phyloP scores from a whole-genome alignment of 1,284 basidiomycete species.

The Cutaneotrichosporon spelunceum region DNA sequence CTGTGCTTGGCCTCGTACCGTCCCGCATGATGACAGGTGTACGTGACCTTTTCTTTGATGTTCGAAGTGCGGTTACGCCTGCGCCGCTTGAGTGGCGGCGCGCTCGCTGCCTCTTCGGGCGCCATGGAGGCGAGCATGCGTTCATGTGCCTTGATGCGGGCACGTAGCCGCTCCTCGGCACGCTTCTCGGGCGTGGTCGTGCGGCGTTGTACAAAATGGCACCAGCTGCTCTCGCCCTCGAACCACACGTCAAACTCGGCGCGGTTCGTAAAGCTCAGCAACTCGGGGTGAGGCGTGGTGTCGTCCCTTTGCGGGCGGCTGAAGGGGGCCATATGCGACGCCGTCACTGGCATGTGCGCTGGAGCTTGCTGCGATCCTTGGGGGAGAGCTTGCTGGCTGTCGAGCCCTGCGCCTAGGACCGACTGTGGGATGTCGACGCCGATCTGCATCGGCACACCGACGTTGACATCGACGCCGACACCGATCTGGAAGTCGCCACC shows the following conservation, averaged over 20 bases:
- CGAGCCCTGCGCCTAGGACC: not conserved
- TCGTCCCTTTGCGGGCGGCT: slow-evolving; percentile 33
- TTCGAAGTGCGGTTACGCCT: slow-evolving; percentile 37
- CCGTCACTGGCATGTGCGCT: slow-evolving; percentile 8
- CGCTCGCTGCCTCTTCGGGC: slow-evolving; percentile 37
- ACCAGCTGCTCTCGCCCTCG: slow-evolving; percentile 45
- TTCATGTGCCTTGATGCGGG: slow-evolving; percentile 42
- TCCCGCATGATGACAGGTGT: slow-evolving; percentile 49
- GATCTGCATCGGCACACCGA: not conserved
- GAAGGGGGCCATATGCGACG: slow-evolving; percentile 34
- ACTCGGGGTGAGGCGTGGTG: slow-evolving; percentile 37
- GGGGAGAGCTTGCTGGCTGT: not conserved
- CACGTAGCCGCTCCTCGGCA: slow-evolving; percentile 43
- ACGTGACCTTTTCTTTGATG: slow-evolving; percentile 47
- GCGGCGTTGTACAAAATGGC: slow-evolving; percentile 49
- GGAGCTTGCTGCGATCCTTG: not conserved
- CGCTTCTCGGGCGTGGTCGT: slow-evolving; percentile 47
- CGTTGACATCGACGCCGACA: slow-evolving; percentile 1
- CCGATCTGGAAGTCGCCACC: slow-evolving; percentile 2
- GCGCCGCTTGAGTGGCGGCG: slow-evolving; percentile 42
- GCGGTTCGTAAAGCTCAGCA: slow-evolving; percentile 30
- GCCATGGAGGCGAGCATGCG: slow-evolving; percentile 33
- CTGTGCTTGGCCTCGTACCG: slow-evolving; percentile 43
- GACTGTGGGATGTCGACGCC: not conserved
- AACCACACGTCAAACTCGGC: slow-evolving; percentile 43